Evolutionary conservation across 495 filamentous ascomycete species (phyloP).

Genomic region (Daldinia grandis): DNA sequence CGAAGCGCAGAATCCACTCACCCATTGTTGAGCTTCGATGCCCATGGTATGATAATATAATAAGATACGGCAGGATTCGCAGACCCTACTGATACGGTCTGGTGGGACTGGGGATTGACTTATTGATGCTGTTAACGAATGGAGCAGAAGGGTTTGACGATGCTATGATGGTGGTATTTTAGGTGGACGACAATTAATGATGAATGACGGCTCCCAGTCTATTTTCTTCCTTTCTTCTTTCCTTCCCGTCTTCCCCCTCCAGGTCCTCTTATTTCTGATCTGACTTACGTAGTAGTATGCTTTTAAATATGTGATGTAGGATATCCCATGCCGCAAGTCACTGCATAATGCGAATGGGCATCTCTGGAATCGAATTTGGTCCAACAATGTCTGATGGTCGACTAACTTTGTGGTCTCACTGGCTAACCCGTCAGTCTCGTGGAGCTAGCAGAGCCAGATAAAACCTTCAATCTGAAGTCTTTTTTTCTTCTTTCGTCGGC

Average conservation of each 20-base stretch:
- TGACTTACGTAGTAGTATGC: constrained; percentile 7
- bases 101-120: not conserved
- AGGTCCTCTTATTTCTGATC: constrained; percentile 30
- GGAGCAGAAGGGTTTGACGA: constrained; percentile 7
- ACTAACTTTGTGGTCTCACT: constrained; percentile 15
- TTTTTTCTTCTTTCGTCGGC: constrained; percentile 30
- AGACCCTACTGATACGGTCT: constrained; percentile 27
- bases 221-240: constrained; percentile 15
- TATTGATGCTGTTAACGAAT: not conserved
- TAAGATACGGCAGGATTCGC: constrained; percentile 22
- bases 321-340: constrained; percentile 37
- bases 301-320: constrained; percentile 35
- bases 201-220: constrained; percentile 13
- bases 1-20: constrained; percentile 34
- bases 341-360: constrained; percentile 36
- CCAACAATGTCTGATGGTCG: constrained; percentile 22
- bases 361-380: constrained; percentile 22
- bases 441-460: constrained; percentile 33
- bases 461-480: constrained; percentile 8
- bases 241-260: constrained; percentile 29
- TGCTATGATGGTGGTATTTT: constrained; percentile 3
- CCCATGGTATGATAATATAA: constrained; percentile 41
- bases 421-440: constrained; percentile 21
- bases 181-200: too few relatives aligned
- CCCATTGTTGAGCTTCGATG: constrained; percentile 45